Evolutionary conservation across 345 rosid species (phyloP).

Genomic region (Raphanus raphanistrum): DNA sequence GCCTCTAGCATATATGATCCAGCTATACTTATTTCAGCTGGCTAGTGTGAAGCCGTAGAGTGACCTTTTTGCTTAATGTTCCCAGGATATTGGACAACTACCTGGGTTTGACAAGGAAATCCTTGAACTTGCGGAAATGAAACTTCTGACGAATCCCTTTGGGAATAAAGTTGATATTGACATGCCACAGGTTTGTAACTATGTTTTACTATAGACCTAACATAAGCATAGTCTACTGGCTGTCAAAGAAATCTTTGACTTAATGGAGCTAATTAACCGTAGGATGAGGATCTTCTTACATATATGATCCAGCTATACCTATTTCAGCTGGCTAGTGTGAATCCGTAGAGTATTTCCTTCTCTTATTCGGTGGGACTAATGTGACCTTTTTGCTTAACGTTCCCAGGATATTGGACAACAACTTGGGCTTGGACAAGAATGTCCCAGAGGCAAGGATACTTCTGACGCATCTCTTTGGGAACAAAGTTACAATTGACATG

Average conservation of each 20-base stretch:
- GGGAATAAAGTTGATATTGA: conserved; percentile 84
- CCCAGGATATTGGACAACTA: conserved; percentile 82
- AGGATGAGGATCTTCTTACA: too few species aligned
- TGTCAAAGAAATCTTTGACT: conserved; percentile 14
- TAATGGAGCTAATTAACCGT: conserved; percentile 18
- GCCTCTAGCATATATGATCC: neutral
- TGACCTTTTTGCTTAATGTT: conserved; percentile 8
- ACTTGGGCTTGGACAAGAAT: too few species aligned
- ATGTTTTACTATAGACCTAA: neutral
- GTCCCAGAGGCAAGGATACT: too few species aligned
- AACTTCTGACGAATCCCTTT: conserved; percentile 68
- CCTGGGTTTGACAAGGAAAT: conserved; percentile 70
- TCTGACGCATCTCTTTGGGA: too few species aligned
- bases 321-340: too few species aligned
- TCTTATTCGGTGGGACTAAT: neutral
- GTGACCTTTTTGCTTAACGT: neutral
- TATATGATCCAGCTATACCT: too few species aligned
- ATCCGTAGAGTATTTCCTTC: too few species aligned
- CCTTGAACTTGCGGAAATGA: conserved; percentile 44
- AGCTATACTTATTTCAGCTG: neutral
- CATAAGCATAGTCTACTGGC: conserved; percentile 20
- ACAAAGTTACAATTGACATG: conserved; percentile 59
- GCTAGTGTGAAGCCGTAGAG: neutral
- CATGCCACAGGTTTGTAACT: conserved; percentile 77
- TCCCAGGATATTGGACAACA: neutral